Base-by-base conservation (phyloP, 2,329 filamentous ascomycete genomes). In the Sporothrix humicola region DNA sequence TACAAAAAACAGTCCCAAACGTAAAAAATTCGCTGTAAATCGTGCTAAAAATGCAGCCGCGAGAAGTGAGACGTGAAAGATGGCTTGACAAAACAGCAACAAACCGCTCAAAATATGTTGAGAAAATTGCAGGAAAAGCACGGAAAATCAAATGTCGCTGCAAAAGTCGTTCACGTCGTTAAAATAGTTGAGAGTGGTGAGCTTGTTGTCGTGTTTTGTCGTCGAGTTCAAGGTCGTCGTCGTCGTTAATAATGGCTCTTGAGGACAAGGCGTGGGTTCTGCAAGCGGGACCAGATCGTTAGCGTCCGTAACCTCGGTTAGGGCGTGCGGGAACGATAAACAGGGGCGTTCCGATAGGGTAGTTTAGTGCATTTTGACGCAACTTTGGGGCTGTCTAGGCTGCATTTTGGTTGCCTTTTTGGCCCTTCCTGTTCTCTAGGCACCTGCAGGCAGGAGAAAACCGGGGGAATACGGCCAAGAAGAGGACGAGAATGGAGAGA, bases 221-320 rank as follows among this genome's bases (percentile, higher is more conserved):
- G 23, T n/a, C 10, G 17, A 8, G 8, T 4, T 12, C 15, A n/a
- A 26, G 46, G 0, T 13, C 17, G 58, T 48, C 12, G 61, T 52
- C 2, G 15, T 20, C n/a, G 46, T 54, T 58, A 75, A 58, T 73
- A 73, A 65, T 66, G 72, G 72, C 74, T 75, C 69, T 71, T 75
- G 63, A 75, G 20, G 9, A 72, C 42, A 6, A 70, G 12, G 26
- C 56, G 63, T 17, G 74, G 73, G 12, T 66, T 66, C 42, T 74
- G 17, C 26, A 31, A 42, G 52, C 52, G 37, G 56, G 46, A 23
- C 15, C 42, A 26, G 12, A 12, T 61, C 4, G 73, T 74, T 72
- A 74, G 73, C 37, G 52, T 61, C 48, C 58, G 71, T 72, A 76
- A 73, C 72, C 72, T 76, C 73, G 73, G 75, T 71, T 75, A 72